Conservation (phyloP, 768 basidiomycete genomes). For the Russula abietina region DNA sequence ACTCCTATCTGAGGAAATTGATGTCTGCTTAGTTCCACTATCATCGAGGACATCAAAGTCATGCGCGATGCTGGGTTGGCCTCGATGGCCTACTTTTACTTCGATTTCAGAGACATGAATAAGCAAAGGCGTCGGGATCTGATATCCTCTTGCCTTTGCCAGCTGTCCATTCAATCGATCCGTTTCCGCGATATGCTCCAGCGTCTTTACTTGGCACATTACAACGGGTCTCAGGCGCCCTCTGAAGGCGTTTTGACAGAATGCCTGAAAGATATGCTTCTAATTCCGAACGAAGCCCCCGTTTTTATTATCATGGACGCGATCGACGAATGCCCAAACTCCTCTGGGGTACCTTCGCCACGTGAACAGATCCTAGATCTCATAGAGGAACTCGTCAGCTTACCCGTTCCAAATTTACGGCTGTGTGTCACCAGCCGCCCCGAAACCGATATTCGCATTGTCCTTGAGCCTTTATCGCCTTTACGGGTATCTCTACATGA, state of each 20-base stretch:
- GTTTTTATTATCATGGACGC: slow-evolving; percentile 6
- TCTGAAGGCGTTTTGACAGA: not conserved
- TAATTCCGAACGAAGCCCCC: not conserved
- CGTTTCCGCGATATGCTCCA: not conserved
- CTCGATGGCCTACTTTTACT: slow-evolving; percentile 5
- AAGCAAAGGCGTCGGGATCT: not conserved
- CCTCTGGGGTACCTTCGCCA: not conserved
- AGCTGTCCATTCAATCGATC: not conserved
- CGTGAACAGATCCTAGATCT: not conserved
- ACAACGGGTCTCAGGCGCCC: not conserved
- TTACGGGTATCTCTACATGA: not conserved
- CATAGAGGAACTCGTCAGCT: not conserved
- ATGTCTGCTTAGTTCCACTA: not conserved
- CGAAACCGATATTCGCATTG: not conserved
- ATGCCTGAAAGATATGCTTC: slow-evolving; percentile 10
- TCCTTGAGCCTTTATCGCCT: not conserved
- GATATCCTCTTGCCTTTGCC: slow-evolving; percentile 1
- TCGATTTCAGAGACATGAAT: not conserved
- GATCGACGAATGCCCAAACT: slow-evolving; percentile 8
- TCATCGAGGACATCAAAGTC: not conserved
- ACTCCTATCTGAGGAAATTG: not conserved
- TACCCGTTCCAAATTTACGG: not conserved
- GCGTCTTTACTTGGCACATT: not conserved
- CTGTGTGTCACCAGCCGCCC: not conserved
- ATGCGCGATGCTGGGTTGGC: not conserved